Base-by-base conservation (phyloP, 345 rosid species). In the Eucalyptus regnans region DNA sequence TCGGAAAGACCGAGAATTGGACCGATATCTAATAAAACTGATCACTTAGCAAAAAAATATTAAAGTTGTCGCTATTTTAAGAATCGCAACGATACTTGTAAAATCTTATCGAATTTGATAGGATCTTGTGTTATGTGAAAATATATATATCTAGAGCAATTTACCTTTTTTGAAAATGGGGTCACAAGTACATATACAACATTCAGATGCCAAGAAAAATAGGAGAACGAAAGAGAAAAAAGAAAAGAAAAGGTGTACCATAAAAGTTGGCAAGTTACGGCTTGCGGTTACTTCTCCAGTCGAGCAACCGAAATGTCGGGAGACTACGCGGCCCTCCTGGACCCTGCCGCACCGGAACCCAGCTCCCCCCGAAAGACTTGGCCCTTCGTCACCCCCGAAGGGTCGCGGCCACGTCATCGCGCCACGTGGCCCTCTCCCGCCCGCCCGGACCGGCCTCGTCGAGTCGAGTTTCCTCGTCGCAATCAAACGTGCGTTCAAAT, bases 321-420 rank as follows among this genome's bases (percentile, higher is more conserved):
- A 33, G 44, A 68, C 25, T 18, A 33, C 44, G 80, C 23, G 25
- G 44, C 44, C 44, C 80, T 33, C 23, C 3, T 68, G 80, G 25
- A 33, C 44, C 80, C 44, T 56, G 86, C 92, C 92, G 90, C 92
- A 50, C 62, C 87, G 23, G 16, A 50, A 9, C 22, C 54, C 87
- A 62, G 11, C 79, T n/a, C 58, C 80, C 31, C 41, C 88, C 5
- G 58, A 60, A 62, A 87, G 0, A 52, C 81, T 22, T 7, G 91
- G 41, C 93, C 87, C 52, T 86, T 90, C 25, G 87, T 25, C 11
- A 43, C 43, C 87, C 87, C 6, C 90, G 31, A 92, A 92, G 88
- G 58, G 95, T 90, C 92, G 29, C 79, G 22, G 31, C 90, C 91
- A 88, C 50, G 52, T 90, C 87, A 86, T 6, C 91, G 25, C 56